Evolutionary conservation across 257 asterid genomes (phyloP).

Genomic region (Capsicum baccatum): DNA sequence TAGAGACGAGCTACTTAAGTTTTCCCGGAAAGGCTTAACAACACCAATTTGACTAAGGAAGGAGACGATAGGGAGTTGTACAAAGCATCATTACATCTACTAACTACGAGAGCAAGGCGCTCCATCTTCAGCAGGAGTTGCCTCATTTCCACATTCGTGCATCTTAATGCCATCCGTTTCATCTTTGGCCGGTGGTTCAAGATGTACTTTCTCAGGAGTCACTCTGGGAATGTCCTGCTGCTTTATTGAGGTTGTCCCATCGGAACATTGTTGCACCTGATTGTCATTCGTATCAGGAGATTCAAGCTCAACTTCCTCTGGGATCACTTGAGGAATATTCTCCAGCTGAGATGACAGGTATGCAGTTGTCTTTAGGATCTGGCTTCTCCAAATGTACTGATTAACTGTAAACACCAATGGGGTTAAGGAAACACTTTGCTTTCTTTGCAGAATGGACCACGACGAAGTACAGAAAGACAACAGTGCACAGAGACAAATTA

Average conservation of each 20-base stretch:
- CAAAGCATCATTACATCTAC: neutral
- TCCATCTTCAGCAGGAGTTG: neutral
- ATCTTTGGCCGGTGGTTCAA: conserved; percentile 41
- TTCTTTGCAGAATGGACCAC: conserved; percentile 26
- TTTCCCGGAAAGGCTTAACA: neutral
- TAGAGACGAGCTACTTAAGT: neutral
- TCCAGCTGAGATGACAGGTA: neutral
- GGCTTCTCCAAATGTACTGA: neutral
- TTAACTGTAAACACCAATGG: neutral
- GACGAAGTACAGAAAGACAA: neutral
- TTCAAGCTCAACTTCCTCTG: conserved; percentile 46
- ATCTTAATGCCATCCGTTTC: neutral
- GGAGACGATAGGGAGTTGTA: conserved; percentile 6
- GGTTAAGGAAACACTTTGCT: conserved; percentile 9
- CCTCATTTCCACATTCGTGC: neutral
- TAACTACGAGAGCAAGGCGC: neutral
- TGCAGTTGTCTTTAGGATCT: neutral
- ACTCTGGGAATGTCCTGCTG: conserved; percentile 51
- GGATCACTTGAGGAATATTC: conserved; percentile 57
- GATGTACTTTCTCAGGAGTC: conserved; percentile 50
- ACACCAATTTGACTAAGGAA: neutral
- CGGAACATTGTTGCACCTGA: conserved; percentile 35
- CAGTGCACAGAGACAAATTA: neutral
- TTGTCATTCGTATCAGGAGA: neutral
- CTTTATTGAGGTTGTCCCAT: conserved; percentile 50